Evolutionary conservation across 306 rosid genomes (phyloP).

Genomic region (Cucurbita moschata): DNA sequence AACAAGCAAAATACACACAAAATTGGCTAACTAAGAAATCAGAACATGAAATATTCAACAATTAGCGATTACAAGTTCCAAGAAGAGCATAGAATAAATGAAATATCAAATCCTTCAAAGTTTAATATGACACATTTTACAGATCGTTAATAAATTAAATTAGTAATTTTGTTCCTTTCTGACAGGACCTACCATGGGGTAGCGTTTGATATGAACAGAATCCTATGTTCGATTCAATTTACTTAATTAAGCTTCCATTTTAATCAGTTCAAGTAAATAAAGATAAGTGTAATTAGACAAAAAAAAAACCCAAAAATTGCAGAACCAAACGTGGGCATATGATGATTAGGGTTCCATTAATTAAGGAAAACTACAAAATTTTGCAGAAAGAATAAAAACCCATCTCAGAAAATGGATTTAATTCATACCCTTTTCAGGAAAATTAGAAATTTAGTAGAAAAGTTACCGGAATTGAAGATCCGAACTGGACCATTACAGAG

Average conservation of each 20-base stretch:
- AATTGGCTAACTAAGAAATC: not conserved
- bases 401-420: not conserved
- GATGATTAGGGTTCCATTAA: constrained; percentile 35
- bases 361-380: not conserved
- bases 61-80: not conserved
- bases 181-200: constrained; percentile 4
- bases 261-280: not conserved
- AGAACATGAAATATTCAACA: not conserved
- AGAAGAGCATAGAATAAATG: not conserved
- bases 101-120: not conserved
- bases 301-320: not conserved
- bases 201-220: constrained; percentile 7
- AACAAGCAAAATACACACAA: not conserved
- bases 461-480: constrained; percentile 49
- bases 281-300: not conserved
- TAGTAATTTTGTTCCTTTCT: not conserved
- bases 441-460: not conserved
- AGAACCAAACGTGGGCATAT: constrained; percentile 5
- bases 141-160: not conserved
- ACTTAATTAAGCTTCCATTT: not conserved
- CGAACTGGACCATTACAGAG: constrained; percentile 55
- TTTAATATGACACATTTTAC: not conserved
- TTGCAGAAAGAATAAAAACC: not conserved
- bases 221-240: constrained; percentile 9
- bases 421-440: not conserved